Conservation (phyloP, 73 alveolate species). For the Paramecium sonneborni region DNA sequence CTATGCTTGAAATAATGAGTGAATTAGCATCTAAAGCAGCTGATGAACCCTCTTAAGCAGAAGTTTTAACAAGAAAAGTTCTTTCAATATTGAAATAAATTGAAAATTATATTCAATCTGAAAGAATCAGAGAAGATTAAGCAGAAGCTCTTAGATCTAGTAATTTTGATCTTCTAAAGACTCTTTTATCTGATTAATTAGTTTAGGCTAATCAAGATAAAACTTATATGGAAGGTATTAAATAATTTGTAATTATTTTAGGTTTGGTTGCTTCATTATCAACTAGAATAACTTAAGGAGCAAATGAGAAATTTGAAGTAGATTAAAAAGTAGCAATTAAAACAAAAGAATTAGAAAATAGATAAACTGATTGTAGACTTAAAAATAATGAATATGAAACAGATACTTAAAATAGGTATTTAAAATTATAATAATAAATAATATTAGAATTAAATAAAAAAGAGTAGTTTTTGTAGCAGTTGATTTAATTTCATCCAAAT, state of each 20-base stretch:
- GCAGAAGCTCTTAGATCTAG: conserved; percentile 18
- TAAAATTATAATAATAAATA: not conserved
- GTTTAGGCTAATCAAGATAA: conserved; percentile 24
- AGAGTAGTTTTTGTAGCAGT: conserved; percentile 25
- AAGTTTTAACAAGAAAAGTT: conserved; percentile 40
- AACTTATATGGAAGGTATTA: conserved; percentile 35
- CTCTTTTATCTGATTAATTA: conserved; percentile 21
- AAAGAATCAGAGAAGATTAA: conserved; percentile 54
- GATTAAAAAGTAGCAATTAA: conserved; percentile 7
- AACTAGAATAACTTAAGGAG: not conserved
- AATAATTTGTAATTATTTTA: not conserved
- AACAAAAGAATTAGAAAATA: conserved; percentile 12
- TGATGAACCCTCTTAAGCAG: conserved; percentile 28
- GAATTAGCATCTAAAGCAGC: conserved; percentile 35
- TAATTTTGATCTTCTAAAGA: not conserved
- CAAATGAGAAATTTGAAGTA: conserved; percentile 47
- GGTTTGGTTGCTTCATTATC: conserved; percentile 22
- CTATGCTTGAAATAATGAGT: conserved; percentile 45
- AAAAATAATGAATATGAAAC: conserved; percentile 22
- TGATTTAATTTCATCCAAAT: conserved; percentile 53
- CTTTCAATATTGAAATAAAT: conserved; percentile 26
- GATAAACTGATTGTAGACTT: conserved; percentile 43
- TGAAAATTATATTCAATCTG: conserved; percentile 46
- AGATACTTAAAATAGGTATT: conserved; percentile 1
- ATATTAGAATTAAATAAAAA: not conserved